Base-by-base conservation (phyloP, 805 yeast species). In the Metschnikowia henanensis region DNA sequence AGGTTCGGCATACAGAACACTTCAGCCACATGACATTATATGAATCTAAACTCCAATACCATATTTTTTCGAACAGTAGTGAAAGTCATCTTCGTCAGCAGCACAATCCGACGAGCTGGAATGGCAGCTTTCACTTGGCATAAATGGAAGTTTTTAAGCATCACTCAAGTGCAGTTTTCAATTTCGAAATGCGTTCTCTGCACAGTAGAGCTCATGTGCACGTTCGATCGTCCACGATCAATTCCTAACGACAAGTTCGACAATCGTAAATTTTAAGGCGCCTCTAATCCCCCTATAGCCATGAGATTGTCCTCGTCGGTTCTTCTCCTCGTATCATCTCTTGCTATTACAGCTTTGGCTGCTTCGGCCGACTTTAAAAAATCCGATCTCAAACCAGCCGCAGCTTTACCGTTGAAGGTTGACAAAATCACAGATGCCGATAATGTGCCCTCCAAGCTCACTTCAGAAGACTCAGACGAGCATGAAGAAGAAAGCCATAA, bases 371-470 rank as follows among this genome's bases (percentile, higher is more conserved):
- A 23, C 5, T 5, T 17, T 16, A 20, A 25, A 21, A 30, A 20
- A 17, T 31, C 41, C 6, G 38, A 35, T 15, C 23, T 37, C 21
- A 37, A 43, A 22, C 41, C 41, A 17, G 46, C 31, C 12, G 30
- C 32, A 13, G 41, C 21, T 6, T 38, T 34, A 12, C 26, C 46
- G 16, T 41, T 49, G 35, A 39, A 26, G 23, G 49, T 45, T 16
- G 47, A 50, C 16, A 34, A 37, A 8, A 29, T 46, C 21, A 41
- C 45, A 7, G 51, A 40, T 15, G 46, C 39, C 6, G 53, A 49
- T 30, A 46, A 49, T 35, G 30, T 36, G 18, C 52, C 50, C 21
- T 39, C 43, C 6, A 35, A 29, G n/a, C 8, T 21, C n/a, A 17
- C n/a, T 17, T 33, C 8, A 16, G 28, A 25, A 13, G 41, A 33